Base-by-base conservation (phyloP, 257 asterid genomes). In the Salvia hispanica region DNA sequence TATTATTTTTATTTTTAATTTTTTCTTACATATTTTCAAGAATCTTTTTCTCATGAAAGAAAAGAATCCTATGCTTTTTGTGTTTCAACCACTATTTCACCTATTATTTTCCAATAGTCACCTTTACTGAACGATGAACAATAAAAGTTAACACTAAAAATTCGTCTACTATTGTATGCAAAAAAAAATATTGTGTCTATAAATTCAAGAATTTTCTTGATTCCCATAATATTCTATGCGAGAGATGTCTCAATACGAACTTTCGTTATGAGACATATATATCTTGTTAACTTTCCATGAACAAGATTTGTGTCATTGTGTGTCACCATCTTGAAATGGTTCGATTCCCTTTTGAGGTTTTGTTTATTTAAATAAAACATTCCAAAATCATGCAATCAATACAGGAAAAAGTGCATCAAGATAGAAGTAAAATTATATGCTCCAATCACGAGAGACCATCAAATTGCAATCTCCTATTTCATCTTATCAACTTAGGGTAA, bases 31-130 rank as follows among this genome's bases (percentile, higher is more conserved):
- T 50, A 48, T 15, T 70, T 36, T 48, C 36, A 70, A 21, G 69
- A 59, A 70, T 70, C 62, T 50, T 70, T 18, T 55, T 60, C 8
- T 60, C 5, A 70, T 70, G 43, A 58, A 46, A 69, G 74, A 60
- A 58, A 46, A 69, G 74, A 60, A 60, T 70, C 74, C 74, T 70
- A 70, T 70, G 74, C 69, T 69, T 37, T 39, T 39, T 46, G 61
- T 58, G 60, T 67, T 18, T 16, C 58, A 47, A 58, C 58, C 31
- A 46, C 55, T 69, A 6, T 45, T 59, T 36, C 40, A 11, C 56
- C 12, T 34, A 58, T 25, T 4, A 67, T 50, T 67, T 7, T 18
- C 16, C 10, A n/a, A n/a, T 9, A 5, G 12, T 58, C 60, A 59
- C 60, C 36, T 59, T 13, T 37, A 37, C n/a, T n/a, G 42, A 53